Base-by-base conservation (phyloP, 352 stramenopile species). In the Phytopythium sindhum region DNA sequence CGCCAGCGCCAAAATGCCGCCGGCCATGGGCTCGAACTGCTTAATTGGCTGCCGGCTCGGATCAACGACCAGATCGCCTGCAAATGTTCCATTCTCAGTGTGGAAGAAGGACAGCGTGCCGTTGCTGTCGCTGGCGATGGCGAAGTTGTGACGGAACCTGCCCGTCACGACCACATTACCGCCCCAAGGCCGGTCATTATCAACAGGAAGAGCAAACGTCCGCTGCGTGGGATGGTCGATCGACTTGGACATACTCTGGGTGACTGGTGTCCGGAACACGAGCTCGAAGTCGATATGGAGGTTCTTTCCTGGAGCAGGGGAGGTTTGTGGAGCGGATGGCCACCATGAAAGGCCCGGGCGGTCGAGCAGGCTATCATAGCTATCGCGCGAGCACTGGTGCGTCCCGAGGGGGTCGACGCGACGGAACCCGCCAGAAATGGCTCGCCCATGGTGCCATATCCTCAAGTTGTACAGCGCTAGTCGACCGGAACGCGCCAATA, bases 221-320 rank as follows among this genome's bases (percentile, higher is more conserved):
- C 45, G 23, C 19, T 9, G 9, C 24, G 19, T 7, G 10, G 10
- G 21, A 4, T 12, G 24, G 10, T 52, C 9, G 0, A 12, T 19
- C 47, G 26, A 53, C 47, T 0, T 24, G 33, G 35, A 12, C 15
- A 14, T 5, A 4, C 67, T 57, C 1, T 31, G 33, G 9, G 15
- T 48, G 5, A 54, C 39, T 17, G 35, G 57, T 52, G 57, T 39
- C 26, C 10, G 31, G 28, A 77, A 77, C 15, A 72, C 55, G n/a
- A 58, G 64, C 39, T 77, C 70, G 4, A 77, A 41, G 33, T 77
- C 70, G 35, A 74, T 59, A 33, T 77, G 70, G n/a, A 77, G 57
- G 63, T 72, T 71, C 24, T 58, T 69, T 9, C 70, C 70, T n/a
- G 50, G 19, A 15, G 64, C 28, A 39, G 69, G 66, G 10, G 63